A percentile compares a stretch with the other conserved stretches of the same genome.
phyloP scores from a whole-genome alignment of 192 early-diverging fungal species.

The Backusella circina region DNA sequence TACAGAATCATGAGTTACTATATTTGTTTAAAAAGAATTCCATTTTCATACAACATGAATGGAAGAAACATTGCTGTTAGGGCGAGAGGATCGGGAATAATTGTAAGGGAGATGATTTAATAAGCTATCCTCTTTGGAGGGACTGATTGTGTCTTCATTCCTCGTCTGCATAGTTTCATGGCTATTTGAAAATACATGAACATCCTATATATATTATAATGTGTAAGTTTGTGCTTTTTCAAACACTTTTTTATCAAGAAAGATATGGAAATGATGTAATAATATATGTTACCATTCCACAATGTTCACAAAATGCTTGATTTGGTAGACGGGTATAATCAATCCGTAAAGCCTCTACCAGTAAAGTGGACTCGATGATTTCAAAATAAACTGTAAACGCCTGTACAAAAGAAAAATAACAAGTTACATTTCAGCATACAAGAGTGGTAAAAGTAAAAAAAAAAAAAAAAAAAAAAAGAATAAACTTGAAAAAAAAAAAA shows the following conservation, averaged over 20 bases:
- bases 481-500: no score
- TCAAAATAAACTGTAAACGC: slow-evolving; percentile 35
- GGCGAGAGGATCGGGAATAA: neutral
- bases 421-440: neutral
- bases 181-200: neutral
- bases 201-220: neutral
- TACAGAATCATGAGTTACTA: neutral
- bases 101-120: neutral
- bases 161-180: neutral
- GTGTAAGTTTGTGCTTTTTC: no score
- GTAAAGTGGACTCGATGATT: slow-evolving; percentile 31
- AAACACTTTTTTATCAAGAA: neutral
- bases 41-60: neutral
- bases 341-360: slow-evolving; percentile 32
- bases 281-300: slow-evolving; percentile 8
- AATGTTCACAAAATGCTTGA: slow-evolving; percentile 24
- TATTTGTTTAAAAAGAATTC: neutral
- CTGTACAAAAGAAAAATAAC: neutral
- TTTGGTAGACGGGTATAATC: slow-evolving; percentile 10
- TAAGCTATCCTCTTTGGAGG: neutral
- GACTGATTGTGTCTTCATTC: neutral
- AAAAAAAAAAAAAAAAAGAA: no score
- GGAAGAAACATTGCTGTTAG: neutral
- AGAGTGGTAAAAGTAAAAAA: neutral
- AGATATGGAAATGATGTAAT: neutral